Evolutionary conservation across 2,329 filamentous ascomycete genomes (phyloP).

Genomic region (Cladophialophora psammophila): DNA sequence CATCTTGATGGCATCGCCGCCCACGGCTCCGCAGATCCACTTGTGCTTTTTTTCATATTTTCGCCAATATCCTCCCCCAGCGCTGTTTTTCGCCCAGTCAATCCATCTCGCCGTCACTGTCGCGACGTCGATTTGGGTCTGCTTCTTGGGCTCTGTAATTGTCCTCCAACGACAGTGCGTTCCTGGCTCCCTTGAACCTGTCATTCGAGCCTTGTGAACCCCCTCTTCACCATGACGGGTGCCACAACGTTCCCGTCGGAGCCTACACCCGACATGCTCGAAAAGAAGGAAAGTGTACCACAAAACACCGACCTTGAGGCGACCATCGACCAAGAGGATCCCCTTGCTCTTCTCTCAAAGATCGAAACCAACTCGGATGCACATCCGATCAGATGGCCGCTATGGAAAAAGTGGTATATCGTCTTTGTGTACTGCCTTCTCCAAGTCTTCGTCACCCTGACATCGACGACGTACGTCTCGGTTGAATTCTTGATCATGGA

Average conservation of each 20-base stretch:
- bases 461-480: slow-evolving; percentile 51
- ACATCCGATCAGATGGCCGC: slow-evolving; percentile 38
- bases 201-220: background rate
- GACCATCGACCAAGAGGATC: slow-evolving; percentile 16
- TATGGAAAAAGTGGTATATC: slow-evolving; percentile 40
- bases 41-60: slow-evolving; percentile 3
- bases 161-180: background rate
- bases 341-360: slow-evolving; percentile 32
- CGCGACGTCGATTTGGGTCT: background rate
- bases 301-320: slow-evolving; percentile 22
- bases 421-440: slow-evolving; percentile 44
- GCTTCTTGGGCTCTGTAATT: background rate
- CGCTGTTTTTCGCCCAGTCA: background rate
- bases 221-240: background rate
- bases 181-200: background rate
- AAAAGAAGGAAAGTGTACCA: slow-evolving; percentile 25
- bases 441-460: slow-evolving; percentile 51
- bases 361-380: slow-evolving; percentile 33
- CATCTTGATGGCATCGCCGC: background rate
- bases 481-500: slow-evolving; percentile 50
- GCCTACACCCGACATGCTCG: slow-evolving; percentile 8
- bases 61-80: background rate
- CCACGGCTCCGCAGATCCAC: slow-evolving; percentile 7
- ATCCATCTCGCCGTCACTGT: background rate
- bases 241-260: background rate